Evolutionary conservation across 345 rosid species (phyloP).

Genomic region (Corymbia maculata): DNA sequence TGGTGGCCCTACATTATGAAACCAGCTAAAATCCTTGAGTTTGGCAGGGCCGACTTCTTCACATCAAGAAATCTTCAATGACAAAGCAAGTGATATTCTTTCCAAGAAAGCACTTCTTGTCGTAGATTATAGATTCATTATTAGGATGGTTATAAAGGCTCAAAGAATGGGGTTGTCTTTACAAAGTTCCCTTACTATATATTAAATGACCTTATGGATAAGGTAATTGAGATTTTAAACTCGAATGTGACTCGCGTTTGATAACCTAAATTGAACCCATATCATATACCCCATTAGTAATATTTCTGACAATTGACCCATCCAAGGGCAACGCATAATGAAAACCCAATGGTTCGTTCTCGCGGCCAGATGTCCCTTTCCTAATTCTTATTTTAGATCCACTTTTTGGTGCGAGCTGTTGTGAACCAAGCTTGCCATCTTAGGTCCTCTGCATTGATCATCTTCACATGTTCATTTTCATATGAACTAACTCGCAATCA

Average conservation of each 20-base stretch:
- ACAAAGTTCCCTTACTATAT: neutral
- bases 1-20: neutral
- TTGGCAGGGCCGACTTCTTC: neutral
- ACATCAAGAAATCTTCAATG: neutral
- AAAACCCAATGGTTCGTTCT: neutral
- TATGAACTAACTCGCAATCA: neutral
- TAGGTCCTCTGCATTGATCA: neutral
- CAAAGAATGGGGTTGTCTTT: neutral
- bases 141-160: neutral
- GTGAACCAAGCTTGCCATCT: neutral
- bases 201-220: neutral
- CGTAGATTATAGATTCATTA: neutral
- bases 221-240: neutral
- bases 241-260: accelerated
- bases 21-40: neutral
- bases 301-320: neutral
- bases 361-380: neutral
- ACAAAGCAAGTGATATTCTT: neutral
- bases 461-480: neutral
- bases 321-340: neutral
- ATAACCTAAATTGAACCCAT: neutral
- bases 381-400: neutral
- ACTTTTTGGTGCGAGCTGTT: neutral
- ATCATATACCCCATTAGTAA: neutral
- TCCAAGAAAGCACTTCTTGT: neutral